Base-by-base conservation (phyloP, 2,329 filamentous ascomycete species). In the Colletotrichum ledebouriae region DNA sequence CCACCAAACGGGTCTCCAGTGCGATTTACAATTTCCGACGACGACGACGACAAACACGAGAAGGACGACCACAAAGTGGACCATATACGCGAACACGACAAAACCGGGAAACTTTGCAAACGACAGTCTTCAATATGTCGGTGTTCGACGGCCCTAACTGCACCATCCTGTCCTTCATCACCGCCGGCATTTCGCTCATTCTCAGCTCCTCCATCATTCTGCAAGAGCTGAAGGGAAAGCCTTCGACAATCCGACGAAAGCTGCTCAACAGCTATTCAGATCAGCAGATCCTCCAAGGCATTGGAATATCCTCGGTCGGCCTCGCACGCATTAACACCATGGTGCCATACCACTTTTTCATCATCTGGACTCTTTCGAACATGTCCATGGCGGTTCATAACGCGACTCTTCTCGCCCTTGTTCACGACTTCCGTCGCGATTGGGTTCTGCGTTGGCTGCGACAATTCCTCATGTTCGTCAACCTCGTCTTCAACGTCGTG, bases 341-440 rank as follows among this genome's bases (percentile, higher is more conserved):
- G 75, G 83, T 89, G 0, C 85, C 88, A 0, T 92, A 92, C 75
- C 89, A 92, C 77, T 91, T 92, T 80, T 91, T 91, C 79, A 84
- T 91, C 62, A 86, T 92, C 71, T 92, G 89, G 89, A 89, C 91
- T 80, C 79, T 92, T 2, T 88, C 87, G 0, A 78, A 90, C 12
- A 81, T 92, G 7, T 88, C 88, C 15, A 90, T 88, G 71, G 87
- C 88, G 1, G 90, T 89, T 3, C 89, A 92, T 76, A 89, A 90
- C 67, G 83, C 87, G 4, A 88, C 89, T 0, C 79, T 92, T 15
- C 81, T 92, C n/a, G 88, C 87, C 1, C 83, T 92, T 39, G 87
- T 89, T 2, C 86, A 86, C 73, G 89, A 91, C 73, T 90, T 90
- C 78, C 87, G 87, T 71, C 80, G 89, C 34, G 89, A 92, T 76